Evolutionary conservation across 2,329 filamentous ascomycete species (phyloP).

Genomic region (Apiospora rasikravindrae): DNA sequence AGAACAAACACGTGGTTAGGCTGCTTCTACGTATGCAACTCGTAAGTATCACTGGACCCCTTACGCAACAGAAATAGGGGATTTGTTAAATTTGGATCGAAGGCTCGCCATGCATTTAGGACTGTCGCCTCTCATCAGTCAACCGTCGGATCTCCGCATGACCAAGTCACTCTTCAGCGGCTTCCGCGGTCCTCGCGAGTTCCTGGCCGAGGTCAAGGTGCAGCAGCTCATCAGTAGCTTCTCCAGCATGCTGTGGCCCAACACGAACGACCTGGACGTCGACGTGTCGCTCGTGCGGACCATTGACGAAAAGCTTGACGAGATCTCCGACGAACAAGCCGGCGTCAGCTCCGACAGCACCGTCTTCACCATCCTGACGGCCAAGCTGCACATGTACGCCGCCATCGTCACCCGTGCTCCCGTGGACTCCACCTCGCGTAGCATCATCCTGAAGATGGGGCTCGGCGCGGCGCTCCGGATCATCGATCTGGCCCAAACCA

Average conservation of each 20-base stretch:
- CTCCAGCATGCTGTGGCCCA: conserved; percentile 33
- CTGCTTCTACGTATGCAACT: conserved; percentile 37
- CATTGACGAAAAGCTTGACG: conserved; percentile 36
- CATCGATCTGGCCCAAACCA: conserved; percentile 33
- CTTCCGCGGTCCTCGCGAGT: conserved; percentile 31
- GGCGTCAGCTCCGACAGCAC: conserved; percentile 32
- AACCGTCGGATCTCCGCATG: conserved; percentile 33
- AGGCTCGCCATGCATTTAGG: conserved; percentile 39
- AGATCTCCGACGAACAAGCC: not conserved
- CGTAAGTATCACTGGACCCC: conserved; percentile 29
- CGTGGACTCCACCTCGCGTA: conserved; percentile 27
- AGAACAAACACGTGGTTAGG: conserved; percentile 38
- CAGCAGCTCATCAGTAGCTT: conserved; percentile 35
- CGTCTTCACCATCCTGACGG: conserved; percentile 33
- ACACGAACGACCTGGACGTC: conserved; percentile 32
- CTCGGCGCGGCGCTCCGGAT: conserved; percentile 36
- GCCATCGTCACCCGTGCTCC: conserved; percentile 33
- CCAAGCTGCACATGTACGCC: conserved; percentile 37
- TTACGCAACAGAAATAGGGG: not conserved
- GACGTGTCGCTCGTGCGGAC: conserved; percentile 37
- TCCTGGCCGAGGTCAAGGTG: conserved; percentile 33
- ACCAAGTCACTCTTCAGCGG: conserved; percentile 32
- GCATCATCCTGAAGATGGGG: conserved; percentile 35
- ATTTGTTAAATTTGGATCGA: not conserved
- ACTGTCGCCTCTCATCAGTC: conserved; percentile 34